These are phyloP conservation scores for Ampelocalamus luodianensis DNA, from an alignment of 176 grass and related monocot species.

Conservation along the genomic window DNA sequence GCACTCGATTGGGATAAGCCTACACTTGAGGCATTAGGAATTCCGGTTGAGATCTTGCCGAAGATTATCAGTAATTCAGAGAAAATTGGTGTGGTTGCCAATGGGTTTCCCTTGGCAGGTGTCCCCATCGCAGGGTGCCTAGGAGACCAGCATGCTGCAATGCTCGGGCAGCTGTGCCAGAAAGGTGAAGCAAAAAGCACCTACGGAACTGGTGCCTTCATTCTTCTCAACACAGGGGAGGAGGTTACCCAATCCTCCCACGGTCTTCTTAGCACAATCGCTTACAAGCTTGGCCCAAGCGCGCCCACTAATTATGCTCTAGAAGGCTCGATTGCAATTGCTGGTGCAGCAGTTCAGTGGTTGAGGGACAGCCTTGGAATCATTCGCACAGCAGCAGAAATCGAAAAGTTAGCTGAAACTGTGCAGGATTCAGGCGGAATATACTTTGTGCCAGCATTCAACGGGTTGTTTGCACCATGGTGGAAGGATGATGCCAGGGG, in stretches of 20 bases:
- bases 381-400: conserved; percentile 60
- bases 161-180: conserved; percentile 81
- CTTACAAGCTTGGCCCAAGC: conserved; percentile 73
- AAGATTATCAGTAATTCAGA: conserved; percentile 95
- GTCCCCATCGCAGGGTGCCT: conserved; percentile 73
- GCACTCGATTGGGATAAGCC: conserved; percentile 78
- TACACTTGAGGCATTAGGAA: conserved; percentile 60
- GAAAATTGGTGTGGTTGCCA: conserved; percentile 58
- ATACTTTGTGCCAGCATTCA: conserved; percentile 95
- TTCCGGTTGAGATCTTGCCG: conserved; percentile 71
- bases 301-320: conserved; percentile 77
- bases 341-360: conserved; percentile 95
- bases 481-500: conserved; percentile 91
- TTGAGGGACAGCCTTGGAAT: conserved; percentile 84
- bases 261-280: conserved; percentile 79
- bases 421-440: conserved; percentile 76
- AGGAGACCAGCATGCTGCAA: conserved; percentile 89
- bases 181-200: conserved; percentile 97
- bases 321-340: conserved; percentile 95
- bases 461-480: conserved; percentile 91
- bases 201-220: conserved; percentile 93
- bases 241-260: conserved; percentile 66
- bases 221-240: conserved; percentile 89
- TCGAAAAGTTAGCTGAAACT: conserved; percentile 66
- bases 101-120: conserved; percentile 70